Conservation (phyloP, 2,329 filamentous ascomycete species). For the Fusarium sp. region DNA sequence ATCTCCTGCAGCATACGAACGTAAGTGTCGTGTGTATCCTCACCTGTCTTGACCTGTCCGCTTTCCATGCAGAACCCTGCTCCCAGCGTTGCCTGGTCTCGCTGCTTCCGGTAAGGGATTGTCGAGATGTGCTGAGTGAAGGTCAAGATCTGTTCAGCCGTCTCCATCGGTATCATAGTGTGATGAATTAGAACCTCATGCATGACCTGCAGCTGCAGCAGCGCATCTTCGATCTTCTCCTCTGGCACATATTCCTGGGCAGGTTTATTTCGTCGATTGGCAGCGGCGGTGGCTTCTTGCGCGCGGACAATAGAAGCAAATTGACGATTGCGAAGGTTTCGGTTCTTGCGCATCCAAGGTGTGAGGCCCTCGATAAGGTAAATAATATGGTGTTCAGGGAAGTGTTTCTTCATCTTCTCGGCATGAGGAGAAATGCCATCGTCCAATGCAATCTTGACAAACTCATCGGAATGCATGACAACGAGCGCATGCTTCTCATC, state of each 20-base stretch:
- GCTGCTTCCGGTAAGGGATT: constrained; percentile 74
- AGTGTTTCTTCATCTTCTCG: constrained; percentile 63
- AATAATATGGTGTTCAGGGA: constrained; percentile 66
- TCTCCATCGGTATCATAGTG: constrained; percentile 69
- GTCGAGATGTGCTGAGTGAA: constrained; percentile 85
- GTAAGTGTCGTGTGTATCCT: constrained; percentile 74
- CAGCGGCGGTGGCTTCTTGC: constrained; percentile 47
- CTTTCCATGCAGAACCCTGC: constrained; percentile 82
- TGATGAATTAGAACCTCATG: constrained; percentile 78
- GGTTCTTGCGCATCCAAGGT: constrained; percentile 75
- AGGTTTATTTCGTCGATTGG: constrained; percentile 54
- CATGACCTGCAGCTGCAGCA: constrained; percentile 75
- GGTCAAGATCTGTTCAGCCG: constrained; percentile 76
- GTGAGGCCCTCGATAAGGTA: constrained; percentile 79
- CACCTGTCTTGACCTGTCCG: constrained; percentile 79
- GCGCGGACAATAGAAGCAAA: constrained; percentile 73
- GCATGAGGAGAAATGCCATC: constrained; percentile 70
- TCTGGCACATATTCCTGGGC: constrained; percentile 69
- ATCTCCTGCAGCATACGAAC: constrained; percentile 82
- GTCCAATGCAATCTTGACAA: constrained; percentile 69
- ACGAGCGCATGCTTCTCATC: constrained; percentile 72
- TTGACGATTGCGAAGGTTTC: constrained; percentile 73
- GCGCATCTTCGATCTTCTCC: constrained; percentile 75
- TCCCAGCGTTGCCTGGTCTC: constrained; percentile 61
- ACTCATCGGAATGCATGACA: constrained; percentile 71